Evolutionary conservation across 2,329 filamentous ascomycete species (phyloP), one percentile per base, ranked within the genome.

Genomic region (Clonostachys solani): DNA sequence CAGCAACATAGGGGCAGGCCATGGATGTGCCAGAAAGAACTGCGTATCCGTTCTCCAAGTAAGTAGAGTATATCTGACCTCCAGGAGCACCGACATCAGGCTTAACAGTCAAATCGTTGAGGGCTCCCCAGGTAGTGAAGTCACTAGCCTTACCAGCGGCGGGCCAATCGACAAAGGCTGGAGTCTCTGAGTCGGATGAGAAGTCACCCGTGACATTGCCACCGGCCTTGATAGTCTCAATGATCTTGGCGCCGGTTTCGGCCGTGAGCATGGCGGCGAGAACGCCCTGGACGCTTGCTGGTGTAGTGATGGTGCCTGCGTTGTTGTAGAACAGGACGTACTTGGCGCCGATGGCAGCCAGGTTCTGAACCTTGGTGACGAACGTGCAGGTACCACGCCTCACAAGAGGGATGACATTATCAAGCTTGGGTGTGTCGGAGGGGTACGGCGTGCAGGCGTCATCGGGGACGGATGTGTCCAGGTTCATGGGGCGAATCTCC

Each of bases 11-110:
- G 9, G 71, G 71, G 17, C 65, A 65, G 8, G 71, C 67, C 73
- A 75, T 75, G 2, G 68, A 72, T 1, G 73, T 77, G 35, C 73
- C 73, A 43, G 62, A 68, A 29, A 71, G 59, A 7, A 43, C 33
- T 5, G n/a, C 16, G 6, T 47, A 47, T 10, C 50, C 45, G 19
- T 58, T 56, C 6, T 54, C 56, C 4, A 68, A 65, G 43, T 66
- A 75, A 5, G 72, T 74, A 13, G 68, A 70, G 40, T 71, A 62
- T 41, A 59, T 57, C 2, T 67, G 61, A 29, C 66, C 66, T 42
- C 72, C 71, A 3, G 71, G 70, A 0, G 68, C 64, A 12, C 65
- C 68, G 43, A 75, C 54, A 45, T 74, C 65, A 8, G 71, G 69
- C 54, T 71, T 72, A 46, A 73, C 57, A 37, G 64, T 58, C 6